phyloP scores from a whole-genome alignment of 2,329 filamentous ascomycete genomes.

The Fusarium sterilihyphosum region DNA sequence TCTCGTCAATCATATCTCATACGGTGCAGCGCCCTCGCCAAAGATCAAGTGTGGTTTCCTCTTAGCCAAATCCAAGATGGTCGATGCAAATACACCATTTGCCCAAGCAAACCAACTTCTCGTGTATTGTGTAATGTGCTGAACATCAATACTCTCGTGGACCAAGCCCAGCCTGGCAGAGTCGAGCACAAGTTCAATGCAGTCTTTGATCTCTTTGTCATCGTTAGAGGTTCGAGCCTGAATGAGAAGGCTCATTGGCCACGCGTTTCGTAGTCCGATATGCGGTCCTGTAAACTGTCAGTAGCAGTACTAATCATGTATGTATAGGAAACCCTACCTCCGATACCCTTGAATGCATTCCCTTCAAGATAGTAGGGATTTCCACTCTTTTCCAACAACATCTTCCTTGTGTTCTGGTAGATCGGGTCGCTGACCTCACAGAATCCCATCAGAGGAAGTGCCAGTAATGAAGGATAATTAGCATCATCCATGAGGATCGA shows the following conservation, averaged over 20 bases:
- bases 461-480: constrained; percentile 83
- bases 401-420: constrained; percentile 87
- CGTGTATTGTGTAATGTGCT: constrained; percentile 73
- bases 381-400: constrained; percentile 75
- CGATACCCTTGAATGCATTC: constrained; percentile 83
- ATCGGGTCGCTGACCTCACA: constrained; percentile 70
- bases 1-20: constrained; percentile 55
- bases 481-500: constrained; percentile 89
- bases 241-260: constrained; percentile 95
- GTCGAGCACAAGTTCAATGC: constrained; percentile 77
- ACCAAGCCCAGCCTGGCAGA: constrained; percentile 82
- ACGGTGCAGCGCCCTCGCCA: constrained; percentile 68
- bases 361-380: constrained; percentile 93
- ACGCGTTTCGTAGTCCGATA: constrained; percentile 88
- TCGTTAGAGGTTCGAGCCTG: constrained; percentile 90
- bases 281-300: constrained; percentile 60
- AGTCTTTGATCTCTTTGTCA: constrained; percentile 81
- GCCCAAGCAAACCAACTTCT: constrained; percentile 98
- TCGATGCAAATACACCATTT: constrained; percentile 94
- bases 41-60: constrained; percentile 91
- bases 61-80: constrained; percentile 87
- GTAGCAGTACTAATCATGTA: neutral
- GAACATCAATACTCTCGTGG: constrained; percentile 92
- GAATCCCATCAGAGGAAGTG: constrained; percentile 83
- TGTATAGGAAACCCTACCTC: constrained; percentile 64